phyloP scores from a whole-genome alignment of 2,329 filamentous ascomycete species.

The Aspergillus clavatus region DNA sequence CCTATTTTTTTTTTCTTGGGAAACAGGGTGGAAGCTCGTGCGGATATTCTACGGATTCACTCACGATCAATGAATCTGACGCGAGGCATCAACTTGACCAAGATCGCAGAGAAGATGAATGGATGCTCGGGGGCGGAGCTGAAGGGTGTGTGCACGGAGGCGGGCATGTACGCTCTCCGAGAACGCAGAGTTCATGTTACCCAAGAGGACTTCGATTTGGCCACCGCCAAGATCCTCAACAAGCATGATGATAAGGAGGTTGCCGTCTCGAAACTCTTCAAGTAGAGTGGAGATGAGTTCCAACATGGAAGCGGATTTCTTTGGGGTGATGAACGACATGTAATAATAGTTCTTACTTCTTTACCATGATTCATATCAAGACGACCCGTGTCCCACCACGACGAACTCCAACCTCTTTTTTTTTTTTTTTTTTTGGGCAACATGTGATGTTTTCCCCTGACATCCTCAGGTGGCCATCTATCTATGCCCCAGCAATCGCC shows the following conservation, averaged over 20 bases:
- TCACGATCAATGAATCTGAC: slow-evolving; percentile 98
- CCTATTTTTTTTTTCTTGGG: slow-evolving; percentile 7
- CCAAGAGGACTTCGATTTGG: slow-evolving; percentile 97
- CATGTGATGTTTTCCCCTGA: no score
- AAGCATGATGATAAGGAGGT: slow-evolving; percentile 97
- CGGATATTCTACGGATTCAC: slow-evolving; percentile 96
- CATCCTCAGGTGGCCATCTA: no score
- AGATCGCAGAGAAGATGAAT: slow-evolving; percentile 99
- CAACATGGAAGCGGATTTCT: not conserved
- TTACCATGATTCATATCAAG: not conserved
- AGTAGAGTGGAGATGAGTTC: slow-evolving; percentile 18
- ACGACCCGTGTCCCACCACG: not conserved
- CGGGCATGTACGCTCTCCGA: slow-evolving; percentile 94
- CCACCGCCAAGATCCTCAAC: slow-evolving; percentile 98
- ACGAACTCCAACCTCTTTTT: no score
- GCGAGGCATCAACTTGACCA: slow-evolving; percentile 91
- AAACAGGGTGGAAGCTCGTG: slow-evolving; percentile 74
- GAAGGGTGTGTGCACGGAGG: slow-evolving; percentile 98
- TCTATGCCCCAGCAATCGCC: no score
- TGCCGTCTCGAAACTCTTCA: slow-evolving; percentile 35
- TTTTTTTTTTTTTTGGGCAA: no score
- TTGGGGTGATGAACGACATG: not conserved
- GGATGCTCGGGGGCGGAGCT: slow-evolving; percentile 95
- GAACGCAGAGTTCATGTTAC: slow-evolving; percentile 97
- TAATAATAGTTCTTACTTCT: not conserved